These are phyloP conservation scores for Kodamaea leandrae DNA, from an alignment of 805 yeast genomes.

Conservation along the genomic window DNA sequence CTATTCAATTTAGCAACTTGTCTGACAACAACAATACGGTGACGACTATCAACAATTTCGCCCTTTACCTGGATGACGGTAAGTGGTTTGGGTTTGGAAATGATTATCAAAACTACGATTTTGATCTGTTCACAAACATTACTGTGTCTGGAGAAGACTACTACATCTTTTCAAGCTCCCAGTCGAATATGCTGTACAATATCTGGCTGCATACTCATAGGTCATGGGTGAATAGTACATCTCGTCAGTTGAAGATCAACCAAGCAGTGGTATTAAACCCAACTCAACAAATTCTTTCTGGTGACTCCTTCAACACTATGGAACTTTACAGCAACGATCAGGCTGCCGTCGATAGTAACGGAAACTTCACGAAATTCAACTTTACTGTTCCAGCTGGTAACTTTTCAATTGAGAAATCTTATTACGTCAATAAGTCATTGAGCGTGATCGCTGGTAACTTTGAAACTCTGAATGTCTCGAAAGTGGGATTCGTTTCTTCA, in stretches of 20 bases:
- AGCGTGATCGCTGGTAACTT: constrained; percentile 64
- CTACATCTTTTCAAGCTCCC: constrained; percentile 36
- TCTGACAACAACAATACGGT: constrained; percentile 27
- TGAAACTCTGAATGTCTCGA: constrained; percentile 22
- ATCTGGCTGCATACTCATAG: constrained; percentile 43
- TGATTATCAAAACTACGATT: constrained; percentile 19
- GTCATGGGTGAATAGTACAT: constrained; percentile 30
- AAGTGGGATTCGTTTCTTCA: constrained; percentile 31
- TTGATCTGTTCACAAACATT: constrained; percentile 31
- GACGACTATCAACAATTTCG: constrained; percentile 29
- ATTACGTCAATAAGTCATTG: constrained; percentile 47
- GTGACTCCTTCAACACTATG: constrained; percentile 35
- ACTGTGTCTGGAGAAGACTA: constrained; percentile 40
- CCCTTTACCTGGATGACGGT: constrained; percentile 31
- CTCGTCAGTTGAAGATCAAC: constrained; percentile 31
- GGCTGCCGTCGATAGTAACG: constrained; percentile 22
- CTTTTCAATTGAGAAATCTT: constrained; percentile 28
- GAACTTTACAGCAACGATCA: constrained; percentile 27
- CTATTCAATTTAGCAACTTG: constrained; percentile 24
- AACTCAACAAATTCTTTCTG: constrained; percentile 34
- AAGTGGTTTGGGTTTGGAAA: constrained; percentile 46
- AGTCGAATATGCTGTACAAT: constrained; percentile 18
- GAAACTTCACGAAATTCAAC: constrained; percentile 21
- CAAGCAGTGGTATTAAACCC: constrained; percentile 23
- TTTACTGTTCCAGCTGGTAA: constrained; percentile 21